These are phyloP conservation scores for Debaryomyces fabryi DNA, from an alignment of 1,139 yeast genomes.

Conservation along the genomic window DNA sequence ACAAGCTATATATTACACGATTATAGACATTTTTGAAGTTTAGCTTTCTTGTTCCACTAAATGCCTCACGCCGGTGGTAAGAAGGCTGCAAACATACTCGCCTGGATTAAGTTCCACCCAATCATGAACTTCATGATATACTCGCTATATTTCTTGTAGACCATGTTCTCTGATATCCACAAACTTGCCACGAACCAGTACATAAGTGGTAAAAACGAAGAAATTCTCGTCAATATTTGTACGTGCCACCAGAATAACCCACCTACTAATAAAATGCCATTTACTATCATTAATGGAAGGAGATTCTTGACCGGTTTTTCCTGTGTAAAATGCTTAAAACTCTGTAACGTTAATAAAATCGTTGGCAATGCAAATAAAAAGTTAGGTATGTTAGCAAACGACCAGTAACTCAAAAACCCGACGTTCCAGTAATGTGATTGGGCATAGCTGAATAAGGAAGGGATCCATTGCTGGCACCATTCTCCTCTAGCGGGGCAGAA, in stretches of 20 bases:
- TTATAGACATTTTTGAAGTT: background rate
- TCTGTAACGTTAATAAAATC: slow-evolving; percentile 38
- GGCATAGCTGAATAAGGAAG: slow-evolving; percentile 72
- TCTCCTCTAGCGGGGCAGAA: slow-evolving; percentile 75
- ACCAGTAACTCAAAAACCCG: slow-evolving; percentile 85
- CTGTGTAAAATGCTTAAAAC: slow-evolving; percentile 33
- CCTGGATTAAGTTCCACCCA: slow-evolving; percentile 60
- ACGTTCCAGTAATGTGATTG: slow-evolving; percentile 83
- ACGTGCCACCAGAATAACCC: slow-evolving; percentile 74
- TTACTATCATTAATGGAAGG: slow-evolving; percentile 38
- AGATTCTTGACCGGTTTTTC: slow-evolving; percentile 40
- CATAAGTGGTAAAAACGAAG: slow-evolving; percentile 73
- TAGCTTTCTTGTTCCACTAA: background rate
- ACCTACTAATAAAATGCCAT: slow-evolving; percentile 47
- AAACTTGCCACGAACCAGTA: slow-evolving; percentile 67
- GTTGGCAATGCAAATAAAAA: slow-evolving; percentile 80
- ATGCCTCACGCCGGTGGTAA: slow-evolving; percentile 70
- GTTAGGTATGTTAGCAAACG: slow-evolving; percentile 76
- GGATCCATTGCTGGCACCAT: slow-evolving; percentile 69
- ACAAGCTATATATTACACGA: background rate
- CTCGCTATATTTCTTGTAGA: slow-evolving; percentile 12
- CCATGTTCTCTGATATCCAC: slow-evolving; percentile 23
- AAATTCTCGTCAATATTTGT: slow-evolving; percentile 80
- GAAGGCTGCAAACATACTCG: slow-evolving; percentile 64
- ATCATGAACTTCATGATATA: slow-evolving; percentile 45